A percentile compares a stretch with the other conserved stretches of the same genome.
phyloP scores from a whole-genome alignment of 2,329 filamentous ascomycete genomes.

The Lasiodiplodia sp. region DNA sequence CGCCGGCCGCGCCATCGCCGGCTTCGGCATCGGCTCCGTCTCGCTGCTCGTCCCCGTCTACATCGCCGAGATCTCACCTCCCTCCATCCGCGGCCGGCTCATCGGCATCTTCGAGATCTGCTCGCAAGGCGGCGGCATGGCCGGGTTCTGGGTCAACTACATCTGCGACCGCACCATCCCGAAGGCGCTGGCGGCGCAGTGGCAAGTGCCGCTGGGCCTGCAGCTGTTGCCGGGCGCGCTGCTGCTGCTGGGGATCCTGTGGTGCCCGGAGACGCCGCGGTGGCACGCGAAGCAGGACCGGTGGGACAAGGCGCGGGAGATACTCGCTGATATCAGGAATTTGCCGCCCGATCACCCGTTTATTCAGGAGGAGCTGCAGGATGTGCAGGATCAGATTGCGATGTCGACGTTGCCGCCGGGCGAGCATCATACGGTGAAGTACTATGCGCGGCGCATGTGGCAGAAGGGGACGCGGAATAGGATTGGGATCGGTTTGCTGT shows the following conservation, averaged over 20 bases:
- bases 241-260: conserved; percentile 41
- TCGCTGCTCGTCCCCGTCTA: conserved; percentile 56
- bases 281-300: conserved; percentile 72
- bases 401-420: conserved; percentile 65
- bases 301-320: conserved; percentile 65
- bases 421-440: conserved; percentile 51
- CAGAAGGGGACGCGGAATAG: conserved; percentile 64
- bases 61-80: conserved; percentile 55
- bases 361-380: conserved; percentile 53
- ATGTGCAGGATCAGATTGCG: conserved; percentile 49
- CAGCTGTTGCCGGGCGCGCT: conserved; percentile 42
- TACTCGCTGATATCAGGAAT: conserved; percentile 60
- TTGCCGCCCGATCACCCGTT: conserved; percentile 55
- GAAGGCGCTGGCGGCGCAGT: conserved; percentile 50
- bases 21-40: conserved; percentile 50
- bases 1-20: conserved; percentile 71
- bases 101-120: conserved; percentile 60
- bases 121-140: conserved; percentile 51
- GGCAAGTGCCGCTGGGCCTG: conserved; percentile 62
- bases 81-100: conserved; percentile 53
- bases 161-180: conserved; percentile 48
- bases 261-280: conserved; percentile 58
- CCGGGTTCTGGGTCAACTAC: conserved; percentile 63
- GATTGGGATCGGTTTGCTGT: conserved; percentile 68
- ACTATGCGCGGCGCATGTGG: conserved; percentile 54